Percentiles rank a stretch among this genome's conserved stretches.
These are phyloP conservation scores for Linnemannia hyalina DNA, from an alignment of 192 early-diverging fungal genomes.

Conservation along the genomic window DNA sequence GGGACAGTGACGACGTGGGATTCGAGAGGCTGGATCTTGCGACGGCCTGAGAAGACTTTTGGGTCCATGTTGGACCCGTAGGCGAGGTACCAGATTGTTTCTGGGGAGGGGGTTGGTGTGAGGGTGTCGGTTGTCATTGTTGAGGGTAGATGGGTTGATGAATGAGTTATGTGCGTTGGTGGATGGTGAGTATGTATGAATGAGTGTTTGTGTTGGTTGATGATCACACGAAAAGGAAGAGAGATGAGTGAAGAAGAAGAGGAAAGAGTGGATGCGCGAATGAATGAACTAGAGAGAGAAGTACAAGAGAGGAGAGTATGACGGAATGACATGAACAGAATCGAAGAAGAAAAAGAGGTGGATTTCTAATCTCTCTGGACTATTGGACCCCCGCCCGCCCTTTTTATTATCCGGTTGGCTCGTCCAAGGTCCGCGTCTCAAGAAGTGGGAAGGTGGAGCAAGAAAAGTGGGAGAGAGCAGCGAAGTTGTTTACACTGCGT, in stretches of 20 bases:
- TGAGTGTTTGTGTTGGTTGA: background rate
- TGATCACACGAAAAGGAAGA: background rate
- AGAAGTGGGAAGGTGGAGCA: background rate
- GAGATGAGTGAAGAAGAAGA: background rate
- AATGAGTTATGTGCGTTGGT: background rate
- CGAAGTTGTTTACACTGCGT: background rate
- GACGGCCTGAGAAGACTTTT: slow-evolving; percentile 43
- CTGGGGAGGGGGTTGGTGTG: background rate
- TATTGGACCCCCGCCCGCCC: background rate
- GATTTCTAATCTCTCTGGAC: background rate
- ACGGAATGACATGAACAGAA: background rate
- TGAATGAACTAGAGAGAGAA: background rate
- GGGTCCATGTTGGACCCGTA: slow-evolving; percentile 56
- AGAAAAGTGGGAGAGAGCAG: too few species aligned
- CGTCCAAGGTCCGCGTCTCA: too few species aligned
- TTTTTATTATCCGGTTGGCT: slow-evolving; percentile 7
- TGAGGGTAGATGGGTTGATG: background rate
- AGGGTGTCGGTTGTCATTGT: background rate
- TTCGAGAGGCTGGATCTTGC: slow-evolving; percentile 46
- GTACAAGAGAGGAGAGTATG: background rate
- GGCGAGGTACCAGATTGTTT: slow-evolving; percentile 40
- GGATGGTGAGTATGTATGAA: background rate
- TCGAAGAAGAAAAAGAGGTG: background rate
- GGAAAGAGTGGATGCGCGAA: background rate
- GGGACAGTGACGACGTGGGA: slow-evolving; percentile 38